Evolutionary conservation across 2,329 filamentous ascomycete genomes (phyloP), one percentile per base, ranked within the genome.

Genomic region (Fusarium domesticum): DNA sequence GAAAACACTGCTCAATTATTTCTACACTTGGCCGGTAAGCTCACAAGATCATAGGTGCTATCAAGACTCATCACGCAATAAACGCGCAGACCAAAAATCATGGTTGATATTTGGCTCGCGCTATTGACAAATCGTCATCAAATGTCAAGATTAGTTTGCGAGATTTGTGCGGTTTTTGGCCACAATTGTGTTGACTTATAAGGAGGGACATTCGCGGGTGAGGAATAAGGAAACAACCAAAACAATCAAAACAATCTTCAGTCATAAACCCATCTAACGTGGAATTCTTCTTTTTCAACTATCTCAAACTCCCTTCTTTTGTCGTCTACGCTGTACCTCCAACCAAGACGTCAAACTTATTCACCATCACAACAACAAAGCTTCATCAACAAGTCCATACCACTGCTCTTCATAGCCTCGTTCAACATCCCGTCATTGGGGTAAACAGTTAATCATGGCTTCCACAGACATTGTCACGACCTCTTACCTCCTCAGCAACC

Each of bases 401-500:
- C n/a, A n/a, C n/a, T n/a, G n/a, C n/a, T n/a, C n/a, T n/a, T n/a
- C n/a, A n/a, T n/a, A n/a, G n/a, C n/a, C n/a, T n/a, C n/a, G n/a
- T n/a, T n/a, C 31, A 42, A 25, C 42, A 44, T 39, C 37, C 19
- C 35, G n/a, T 19, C 49, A n/a, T n/a, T n/a, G n/a, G n/a, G n/a
- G n/a, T n/a, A n/a, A n/a, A n/a, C n/a, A n/a, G n/a, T n/a, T n/a
- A 47, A 54, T 32, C 51, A 68, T 68, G 57, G 39, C 59, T 18
- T 45, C 61, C 34, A 42, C 56, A 12, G 54, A 59, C 43, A 58
- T 64, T 46, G 64, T 72, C 46, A 77, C 74, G 11, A 84, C 80
- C 2, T 83, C 79, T 25, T 81, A 85, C 59, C 74, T 89, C 49
- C 71, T 90, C 55, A 79, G 76, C 50, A 89, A 90, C 64, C 74